phyloP scores from a whole-genome alignment of 441 rosid species.

The Adansonia grandidieri region DNA sequence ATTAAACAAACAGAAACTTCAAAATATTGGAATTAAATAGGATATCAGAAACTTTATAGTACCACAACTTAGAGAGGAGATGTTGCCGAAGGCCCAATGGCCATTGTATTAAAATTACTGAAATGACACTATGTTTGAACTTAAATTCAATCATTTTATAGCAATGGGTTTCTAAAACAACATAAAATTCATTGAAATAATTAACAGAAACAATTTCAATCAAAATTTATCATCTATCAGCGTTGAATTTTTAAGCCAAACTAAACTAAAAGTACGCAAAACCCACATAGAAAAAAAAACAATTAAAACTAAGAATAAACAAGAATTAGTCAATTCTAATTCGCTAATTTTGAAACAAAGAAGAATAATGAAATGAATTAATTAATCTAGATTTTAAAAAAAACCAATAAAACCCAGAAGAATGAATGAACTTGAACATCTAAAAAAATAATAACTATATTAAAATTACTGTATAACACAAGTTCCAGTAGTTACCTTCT shows the following conservation, averaged over 20 bases:
- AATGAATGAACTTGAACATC: not conserved
- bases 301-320: not conserved
- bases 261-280: not conserved
- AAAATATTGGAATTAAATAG: not conserved
- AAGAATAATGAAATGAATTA: not conserved
- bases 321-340: not conserved
- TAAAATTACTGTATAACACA: not conserved
- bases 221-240: not conserved
- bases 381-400: not conserved
- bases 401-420: constrained; percentile 9
- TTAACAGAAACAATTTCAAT: not conserved
- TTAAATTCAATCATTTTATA: not conserved
- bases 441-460: not conserved
- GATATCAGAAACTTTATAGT: not conserved
- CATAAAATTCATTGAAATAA: not conserved
- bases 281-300: not conserved
- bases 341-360: not conserved
- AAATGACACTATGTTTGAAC: not conserved
- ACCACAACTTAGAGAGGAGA: constrained; percentile 9
- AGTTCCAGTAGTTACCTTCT: constrained; percentile 55
- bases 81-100: not conserved
- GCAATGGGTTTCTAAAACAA: constrained; percentile 13
- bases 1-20: constrained; percentile 38
- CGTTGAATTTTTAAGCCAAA: not conserved
- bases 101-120: not conserved